Evolutionary conservation across 139 green algal genomes (phyloP).

Genomic region (Asterochloris erici): DNA sequence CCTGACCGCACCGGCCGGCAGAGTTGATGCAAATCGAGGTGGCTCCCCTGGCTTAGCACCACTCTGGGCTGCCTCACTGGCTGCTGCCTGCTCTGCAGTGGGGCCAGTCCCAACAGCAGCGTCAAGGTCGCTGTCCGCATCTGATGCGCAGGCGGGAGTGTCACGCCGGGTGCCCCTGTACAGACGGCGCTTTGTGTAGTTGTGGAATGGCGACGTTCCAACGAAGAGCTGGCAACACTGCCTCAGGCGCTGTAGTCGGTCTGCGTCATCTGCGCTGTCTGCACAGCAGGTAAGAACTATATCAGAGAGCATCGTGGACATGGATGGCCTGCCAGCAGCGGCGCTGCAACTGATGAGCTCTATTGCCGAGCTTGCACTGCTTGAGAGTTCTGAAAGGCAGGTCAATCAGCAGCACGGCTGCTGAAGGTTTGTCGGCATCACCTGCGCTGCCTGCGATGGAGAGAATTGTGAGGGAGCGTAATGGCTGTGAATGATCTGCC

Average conservation of each 20-base stretch:
- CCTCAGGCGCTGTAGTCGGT: conserved; percentile 25
- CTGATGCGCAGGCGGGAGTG: neutral
- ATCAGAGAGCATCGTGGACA: too few relatives aligned
- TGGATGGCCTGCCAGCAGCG: too few relatives aligned
- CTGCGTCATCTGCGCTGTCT: conserved; percentile 17
- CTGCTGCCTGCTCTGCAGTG: neutral
- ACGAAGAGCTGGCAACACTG: conserved; percentile 32
- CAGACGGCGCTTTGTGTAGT: conserved; percentile 50
- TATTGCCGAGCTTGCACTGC: too few relatives aligned
- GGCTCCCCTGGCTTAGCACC: neutral
- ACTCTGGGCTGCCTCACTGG: neutral
- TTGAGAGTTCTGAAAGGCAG: too few relatives aligned
- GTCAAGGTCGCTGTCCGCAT: neutral
- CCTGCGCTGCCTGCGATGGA: conserved; percentile 14
- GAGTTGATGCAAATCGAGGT: neutral
- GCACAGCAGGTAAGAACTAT: neutral
- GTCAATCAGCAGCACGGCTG: conserved; percentile 16
- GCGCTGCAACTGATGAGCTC: too few relatives aligned
- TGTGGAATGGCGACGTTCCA: conserved; percentile 57
- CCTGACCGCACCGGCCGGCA: neutral
- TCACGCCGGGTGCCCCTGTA: conserved; percentile 26
- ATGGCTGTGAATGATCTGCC: too few relatives aligned
- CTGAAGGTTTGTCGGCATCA: conserved; percentile 11
- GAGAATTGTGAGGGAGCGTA: neutral
- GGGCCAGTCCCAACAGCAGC: neutral